Percentiles rank a stretch among this genome's conserved stretches.
These are phyloP conservation scores for Lojkania enalia DNA, from an alignment of 2,329 filamentous ascomycete genomes.

Conservation along the genomic window DNA sequence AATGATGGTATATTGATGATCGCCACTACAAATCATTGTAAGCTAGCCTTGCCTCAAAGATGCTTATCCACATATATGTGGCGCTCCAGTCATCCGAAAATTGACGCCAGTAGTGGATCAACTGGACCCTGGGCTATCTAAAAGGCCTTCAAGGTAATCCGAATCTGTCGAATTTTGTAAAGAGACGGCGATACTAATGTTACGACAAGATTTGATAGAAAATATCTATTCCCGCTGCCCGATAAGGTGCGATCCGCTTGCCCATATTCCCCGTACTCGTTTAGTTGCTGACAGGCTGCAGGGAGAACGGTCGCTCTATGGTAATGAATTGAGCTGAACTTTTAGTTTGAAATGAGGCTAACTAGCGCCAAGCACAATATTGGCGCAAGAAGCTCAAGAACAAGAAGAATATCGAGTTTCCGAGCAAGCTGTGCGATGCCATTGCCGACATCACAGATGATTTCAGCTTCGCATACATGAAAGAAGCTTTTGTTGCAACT, in stretches of 20 bases:
- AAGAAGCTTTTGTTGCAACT: conserved; percentile 69
- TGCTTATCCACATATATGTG: neutral
- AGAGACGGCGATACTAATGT: no score
- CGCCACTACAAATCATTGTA: conserved; percentile 45
- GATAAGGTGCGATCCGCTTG: conserved; percentile 21
- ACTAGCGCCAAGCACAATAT: conserved; percentile 45
- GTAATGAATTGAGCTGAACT: conserved; percentile 38
- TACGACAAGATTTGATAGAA: conserved; percentile 67
- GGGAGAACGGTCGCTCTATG: conserved; percentile 61
- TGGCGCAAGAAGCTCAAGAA: conserved; percentile 63
- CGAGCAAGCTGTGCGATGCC: conserved; percentile 59
- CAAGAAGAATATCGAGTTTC: conserved; percentile 64
- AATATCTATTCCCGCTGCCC: conserved; percentile 67
- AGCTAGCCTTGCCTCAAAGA: neutral
- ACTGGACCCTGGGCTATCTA: conserved; percentile 54
- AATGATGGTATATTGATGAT: conserved; percentile 49
- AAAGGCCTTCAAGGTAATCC: no score
- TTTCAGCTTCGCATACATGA: conserved; percentile 73
- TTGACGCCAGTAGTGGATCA: conserved; percentile 24
- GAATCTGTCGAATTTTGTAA: no score
- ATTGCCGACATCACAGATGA: conserved; percentile 64
- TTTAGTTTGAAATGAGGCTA: conserved; percentile 12
- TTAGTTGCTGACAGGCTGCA: conserved; percentile 26
- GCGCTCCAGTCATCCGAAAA: neutral
- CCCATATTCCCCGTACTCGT: neutral